Percentiles rank a stretch among this genome's conserved stretches.
These are phyloP conservation scores for Hyaloscypha finlandica DNA, from an alignment of 495 filamentous ascomycete genomes.

Conservation along the genomic window DNA sequence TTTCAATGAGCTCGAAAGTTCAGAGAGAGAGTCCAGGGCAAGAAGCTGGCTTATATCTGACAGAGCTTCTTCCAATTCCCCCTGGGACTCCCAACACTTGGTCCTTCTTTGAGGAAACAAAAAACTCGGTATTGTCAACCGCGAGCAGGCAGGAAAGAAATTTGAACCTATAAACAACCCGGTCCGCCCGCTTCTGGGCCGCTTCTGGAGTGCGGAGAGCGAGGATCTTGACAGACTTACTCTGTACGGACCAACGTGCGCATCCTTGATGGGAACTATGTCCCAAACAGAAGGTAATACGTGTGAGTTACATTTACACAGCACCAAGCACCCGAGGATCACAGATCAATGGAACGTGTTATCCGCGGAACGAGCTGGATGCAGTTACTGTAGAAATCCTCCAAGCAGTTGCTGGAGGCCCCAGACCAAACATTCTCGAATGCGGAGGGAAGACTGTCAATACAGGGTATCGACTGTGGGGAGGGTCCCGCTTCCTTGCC, in stretches of 20 bases:
- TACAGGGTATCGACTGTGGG: slow-evolving; percentile 5
- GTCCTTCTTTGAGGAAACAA: slow-evolving; percentile 10
- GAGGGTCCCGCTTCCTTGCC: background rate
- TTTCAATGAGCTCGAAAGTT: background rate
- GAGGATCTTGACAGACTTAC: slow-evolving; percentile 4
- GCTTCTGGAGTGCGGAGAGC: slow-evolving; percentile 8
- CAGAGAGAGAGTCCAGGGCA: background rate
- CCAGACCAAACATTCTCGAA: slow-evolving; percentile 6
- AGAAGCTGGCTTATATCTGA: background rate
- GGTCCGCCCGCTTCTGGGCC: background rate
- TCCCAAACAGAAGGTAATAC: slow-evolving; percentile 6
- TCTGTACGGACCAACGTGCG: background rate
- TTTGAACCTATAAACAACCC: slow-evolving; percentile 15
- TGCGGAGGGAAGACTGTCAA: slow-evolving; percentile 6
- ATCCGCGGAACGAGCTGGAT: background rate
- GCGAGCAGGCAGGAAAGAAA: slow-evolving; percentile 1
- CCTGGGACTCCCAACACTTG: slow-evolving; percentile 1
- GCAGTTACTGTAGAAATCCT: slow-evolving; percentile 3
- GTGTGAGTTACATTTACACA: background rate
- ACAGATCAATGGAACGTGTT: slow-evolving; percentile 4
- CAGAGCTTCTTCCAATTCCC: background rate
- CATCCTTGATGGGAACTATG: background rate
- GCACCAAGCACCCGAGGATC: background rate
- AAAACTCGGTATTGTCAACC: background rate
- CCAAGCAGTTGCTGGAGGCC: background rate